A percentile compares a stretch with the other conserved stretches of the same genome.
Evolutionary conservation across 371 early-diverging fungal genomes (phyloP).

Genomic region (Dichotomocladium elegans): DNA sequence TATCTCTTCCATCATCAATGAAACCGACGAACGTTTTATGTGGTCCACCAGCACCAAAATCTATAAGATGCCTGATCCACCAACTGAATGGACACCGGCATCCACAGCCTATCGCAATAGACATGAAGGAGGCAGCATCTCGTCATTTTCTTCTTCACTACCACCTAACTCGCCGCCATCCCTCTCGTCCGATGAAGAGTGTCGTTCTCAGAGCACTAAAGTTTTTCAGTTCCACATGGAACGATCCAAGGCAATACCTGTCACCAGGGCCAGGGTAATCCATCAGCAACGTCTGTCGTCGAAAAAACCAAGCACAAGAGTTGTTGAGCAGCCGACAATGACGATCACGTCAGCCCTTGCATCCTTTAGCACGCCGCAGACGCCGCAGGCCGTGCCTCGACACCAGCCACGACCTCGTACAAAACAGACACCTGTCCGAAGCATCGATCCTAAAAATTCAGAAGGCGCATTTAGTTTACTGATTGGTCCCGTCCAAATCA

Average conservation of each 20-base stretch:
- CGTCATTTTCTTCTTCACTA: no score
- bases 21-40: not conserved
- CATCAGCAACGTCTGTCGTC: not conserved
- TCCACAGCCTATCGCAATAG: not conserved
- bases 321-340: no score
- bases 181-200: not conserved
- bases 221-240: not conserved
- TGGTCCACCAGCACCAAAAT: not conserved
- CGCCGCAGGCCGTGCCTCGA: no score
- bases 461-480: not conserved
- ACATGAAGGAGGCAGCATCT: no score
- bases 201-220: not conserved
- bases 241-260: not conserved
- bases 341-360: not conserved
- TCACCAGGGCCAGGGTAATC: not conserved
- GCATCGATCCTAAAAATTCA: not conserved
- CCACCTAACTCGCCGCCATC: not conserved
- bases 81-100: not conserved
- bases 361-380: no score
- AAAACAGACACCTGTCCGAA: not conserved
- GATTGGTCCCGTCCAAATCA: not conserved
- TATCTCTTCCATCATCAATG: not conserved
- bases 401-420: not conserved
- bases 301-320: not conserved
- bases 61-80: not conserved